These are phyloP conservation scores for Mycena filopes DNA, from an alignment of 768 basidiomycete species.

Conservation along the genomic window DNA sequence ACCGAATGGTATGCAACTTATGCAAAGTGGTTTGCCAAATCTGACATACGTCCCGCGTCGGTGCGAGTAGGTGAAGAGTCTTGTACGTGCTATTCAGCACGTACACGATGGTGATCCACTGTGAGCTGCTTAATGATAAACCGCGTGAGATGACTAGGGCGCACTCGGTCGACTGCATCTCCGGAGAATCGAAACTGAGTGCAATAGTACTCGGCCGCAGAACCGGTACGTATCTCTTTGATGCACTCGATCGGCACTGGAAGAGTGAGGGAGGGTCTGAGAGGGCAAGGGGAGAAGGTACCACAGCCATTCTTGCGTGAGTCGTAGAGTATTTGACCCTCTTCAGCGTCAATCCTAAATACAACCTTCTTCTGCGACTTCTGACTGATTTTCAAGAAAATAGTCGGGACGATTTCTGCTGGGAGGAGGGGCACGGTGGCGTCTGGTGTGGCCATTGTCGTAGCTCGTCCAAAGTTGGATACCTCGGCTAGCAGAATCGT, in stretches of 20 bases:
- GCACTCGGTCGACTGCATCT: slow-evolving; percentile 63
- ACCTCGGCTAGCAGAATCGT: too few species aligned
- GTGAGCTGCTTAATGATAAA: slow-evolving; percentile 26
- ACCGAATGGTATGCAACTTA: slow-evolving; percentile 72
- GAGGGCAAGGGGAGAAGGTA: slow-evolving; percentile 43
- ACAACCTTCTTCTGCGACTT: slow-evolving; percentile 78
- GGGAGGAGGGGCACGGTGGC: slow-evolving; percentile 63
- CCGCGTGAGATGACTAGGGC: neutral
- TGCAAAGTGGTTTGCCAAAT: slow-evolving; percentile 76
- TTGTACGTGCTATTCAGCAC: slow-evolving; percentile 83
- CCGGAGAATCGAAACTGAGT: slow-evolving; percentile 76
- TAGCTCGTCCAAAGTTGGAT: neutral
- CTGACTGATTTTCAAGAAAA: slow-evolving; percentile 87
- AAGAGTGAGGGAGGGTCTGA: neutral
- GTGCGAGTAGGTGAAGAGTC: slow-evolving; percentile 85
- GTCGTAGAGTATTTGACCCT: slow-evolving; percentile 83
- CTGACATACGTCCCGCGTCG: slow-evolving; percentile 59
- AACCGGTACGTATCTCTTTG: slow-evolving; percentile 85
- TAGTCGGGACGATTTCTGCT: too few species aligned
- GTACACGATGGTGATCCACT: slow-evolving; percentile 92
- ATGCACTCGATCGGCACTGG: slow-evolving; percentile 90
- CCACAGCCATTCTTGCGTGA: slow-evolving; percentile 74
- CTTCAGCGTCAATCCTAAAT: slow-evolving; percentile 82
- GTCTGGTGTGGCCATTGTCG: slow-evolving; percentile 5
- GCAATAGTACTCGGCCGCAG: slow-evolving; percentile 80